A percentile compares a stretch with the other conserved stretches of the same genome.
These are phyloP conservation scores for Chenopodium formosanum DNA, from an alignment of 148 eudicot species.

Conservation along the genomic window DNA sequence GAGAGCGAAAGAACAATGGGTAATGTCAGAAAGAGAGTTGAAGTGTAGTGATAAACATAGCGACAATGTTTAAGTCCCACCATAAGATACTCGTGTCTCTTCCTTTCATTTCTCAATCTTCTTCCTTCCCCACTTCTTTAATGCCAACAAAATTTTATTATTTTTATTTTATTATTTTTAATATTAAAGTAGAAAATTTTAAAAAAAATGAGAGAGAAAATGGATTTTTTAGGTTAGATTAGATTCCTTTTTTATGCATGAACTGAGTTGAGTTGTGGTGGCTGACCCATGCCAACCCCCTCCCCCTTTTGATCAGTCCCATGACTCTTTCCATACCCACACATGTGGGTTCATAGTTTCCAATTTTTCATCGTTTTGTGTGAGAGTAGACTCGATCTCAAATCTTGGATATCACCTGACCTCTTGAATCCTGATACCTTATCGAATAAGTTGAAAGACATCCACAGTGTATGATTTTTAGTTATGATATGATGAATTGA, in stretches of 20 bases:
- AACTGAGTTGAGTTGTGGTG: not conserved
- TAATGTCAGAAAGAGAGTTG: not conserved
- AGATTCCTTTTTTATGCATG: slow-evolving; percentile 10
- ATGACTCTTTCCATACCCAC: slow-evolving; percentile 17
- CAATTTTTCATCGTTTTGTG: not conserved
- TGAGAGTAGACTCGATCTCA: too few species aligned
- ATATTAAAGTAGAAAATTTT: too few species aligned
- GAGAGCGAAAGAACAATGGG: slow-evolving; percentile 15
- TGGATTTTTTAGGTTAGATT: not conserved
- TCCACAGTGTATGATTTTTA: too few species aligned
- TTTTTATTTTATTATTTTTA: too few species aligned
- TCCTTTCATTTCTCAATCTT: not conserved
- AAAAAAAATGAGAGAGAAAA: not conserved
- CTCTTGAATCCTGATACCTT: too few species aligned
- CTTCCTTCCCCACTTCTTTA: not conserved
- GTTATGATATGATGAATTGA: too few species aligned
- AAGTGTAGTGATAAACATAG: not conserved
- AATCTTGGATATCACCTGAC: too few species aligned
- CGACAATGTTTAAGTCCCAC: slow-evolving; percentile 24
- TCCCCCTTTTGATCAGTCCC: not conserved
- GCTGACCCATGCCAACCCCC: slow-evolving; percentile 15
- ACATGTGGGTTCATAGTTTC: not conserved
- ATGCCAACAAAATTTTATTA: not conserved
- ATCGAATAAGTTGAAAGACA: too few species aligned
- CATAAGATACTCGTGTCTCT: slow-evolving; percentile 26